A percentile compares a stretch with the other conserved stretches of the same genome.
phyloP scores from a whole-genome alignment of 768 basidiomycete species.

The Cubamyces sp. region DNA sequence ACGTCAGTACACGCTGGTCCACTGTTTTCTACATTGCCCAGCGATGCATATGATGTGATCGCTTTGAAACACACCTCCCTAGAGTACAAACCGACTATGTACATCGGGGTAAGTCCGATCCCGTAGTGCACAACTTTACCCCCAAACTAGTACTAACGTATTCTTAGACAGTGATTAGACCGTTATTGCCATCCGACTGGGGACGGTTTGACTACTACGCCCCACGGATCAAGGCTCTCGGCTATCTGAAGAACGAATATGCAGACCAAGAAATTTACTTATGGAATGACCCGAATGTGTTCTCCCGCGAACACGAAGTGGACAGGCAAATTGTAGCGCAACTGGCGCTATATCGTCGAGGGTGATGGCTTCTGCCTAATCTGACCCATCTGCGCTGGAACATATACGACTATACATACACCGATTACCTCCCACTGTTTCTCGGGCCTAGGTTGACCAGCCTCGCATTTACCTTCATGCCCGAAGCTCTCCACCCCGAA shows the following conservation, averaged over 20 bases:
- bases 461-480: not conserved
- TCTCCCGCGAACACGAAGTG: not conserved
- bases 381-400: conserved; percentile 4
- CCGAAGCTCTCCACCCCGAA: not conserved
- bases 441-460: not conserved
- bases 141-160: not conserved
- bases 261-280: not conserved
- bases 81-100: not conserved
- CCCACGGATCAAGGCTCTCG: not conserved
- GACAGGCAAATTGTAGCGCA: not conserved
- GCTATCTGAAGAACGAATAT: not conserved
- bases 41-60: not conserved
- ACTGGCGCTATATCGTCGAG: not conserved
- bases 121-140: not conserved
- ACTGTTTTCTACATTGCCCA: not conserved
- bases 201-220: conserved; percentile 2
- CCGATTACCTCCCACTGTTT: not conserved
- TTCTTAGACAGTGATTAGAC: not conserved
- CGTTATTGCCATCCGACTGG: not conserved
- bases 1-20: not conserved
- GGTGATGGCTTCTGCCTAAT: not conserved
- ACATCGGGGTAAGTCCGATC: too few species aligned
- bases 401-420: not conserved
- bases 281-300: not conserved
- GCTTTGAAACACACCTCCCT: not conserved